Evolutionary conservation across 768 basidiomycete species (phyloP), one percentile per base, ranked within the genome.

Genomic region (Trametes gibbosa): DNA sequence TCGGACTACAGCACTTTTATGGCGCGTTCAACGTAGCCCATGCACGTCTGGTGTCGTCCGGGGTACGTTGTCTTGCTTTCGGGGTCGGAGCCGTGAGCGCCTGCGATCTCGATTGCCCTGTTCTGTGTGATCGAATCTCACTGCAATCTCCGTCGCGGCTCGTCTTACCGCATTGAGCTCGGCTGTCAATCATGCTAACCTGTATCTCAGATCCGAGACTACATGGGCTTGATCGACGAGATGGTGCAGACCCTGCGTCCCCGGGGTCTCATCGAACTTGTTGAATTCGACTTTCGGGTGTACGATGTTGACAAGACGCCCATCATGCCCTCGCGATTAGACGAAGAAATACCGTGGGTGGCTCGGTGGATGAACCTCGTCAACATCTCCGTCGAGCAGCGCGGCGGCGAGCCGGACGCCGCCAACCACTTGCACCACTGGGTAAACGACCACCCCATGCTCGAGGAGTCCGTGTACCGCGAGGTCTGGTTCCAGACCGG

Each of bases 1-100:
- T 91, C 17, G 90, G 90, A 2, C 75, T 92, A 23, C 88, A 91
- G 64, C 90, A 92, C 73, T 91, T 85, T 69, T 89, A 87, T 66
- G 85, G 85, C 10, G 81, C 85, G 59, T 92, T 91, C 73, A 81
- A 92, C 65, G 85, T 87, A 16, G 87, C 87, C 0, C 89, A 91
- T 66, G 81, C 82, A 32, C 84, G 86, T 23, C 79, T 91, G 39
- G 80, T 92, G 57, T 79, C 85, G 3, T 83, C 87, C 23, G 90
- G 90, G 37, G 90, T 90, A 66, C 68, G 87, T 75, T 14, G 37
- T 17, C 51, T 29, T 32, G 29, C 54, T 50, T 50, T 58, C 56
- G 52, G 50, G 16, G 41, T 60, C 47, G 56, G 58, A 43, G 47
- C 55, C 66, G 61, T 52, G 50, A 29, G 49, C 41, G 21, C 39